Base-by-base conservation (phyloP, 805 yeast genomes). In the Kuraishia capsulata region DNA sequence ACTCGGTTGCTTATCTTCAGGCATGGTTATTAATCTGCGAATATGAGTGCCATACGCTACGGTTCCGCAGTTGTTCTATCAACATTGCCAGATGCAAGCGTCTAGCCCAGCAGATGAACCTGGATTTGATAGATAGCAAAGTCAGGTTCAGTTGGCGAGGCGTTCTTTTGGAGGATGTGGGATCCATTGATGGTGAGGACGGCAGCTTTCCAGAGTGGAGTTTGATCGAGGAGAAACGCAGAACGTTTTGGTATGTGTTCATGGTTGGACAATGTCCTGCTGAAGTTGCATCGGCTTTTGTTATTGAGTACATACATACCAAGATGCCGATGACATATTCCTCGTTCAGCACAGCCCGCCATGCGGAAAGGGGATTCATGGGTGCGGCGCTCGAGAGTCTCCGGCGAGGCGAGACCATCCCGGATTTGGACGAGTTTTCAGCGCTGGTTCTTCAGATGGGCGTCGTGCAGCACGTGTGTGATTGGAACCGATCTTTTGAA, bases 181-280 rank as follows among this genome's bases (percentile, higher is more conserved):
- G 14, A 14, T 32, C 30, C 5, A 23, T 23, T 8, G 8, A 8
- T 23, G 26, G 26, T 11, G 31, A 28, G 14, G 31, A 28, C 29
- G 25, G 33, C 5, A 16, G 14, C 14, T 32, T 26, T n/a, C 20
- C n/a, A 13, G 4, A 4, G 24, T 26, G 40, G 36, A 20, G 13
- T n/a, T 6, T 29, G 10, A n/a, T 13, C 8, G 63, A 57, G 41
- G 62, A 57, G 38, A 42, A 52, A 16, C 34, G 63, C 24, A 37
- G 59, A 11, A 49, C 53, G n/a, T 47, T 57, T 28, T 57, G 63
- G 63, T 53, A 51, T 31, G 43, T 57, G 30, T 57, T 54, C 42
- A 43, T 43, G 6, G 25, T 44, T 3, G 63, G 56, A 39, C 54
- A 54, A 37, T 57, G 58, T 54, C 55, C 56, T 35, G 56, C 54